A percentile compares a stretch with the other conserved stretches of the same genome.
phyloP scores from a whole-genome alignment of 2,329 filamentous ascomycete genomes.

The Talaromyces islandicus region DNA sequence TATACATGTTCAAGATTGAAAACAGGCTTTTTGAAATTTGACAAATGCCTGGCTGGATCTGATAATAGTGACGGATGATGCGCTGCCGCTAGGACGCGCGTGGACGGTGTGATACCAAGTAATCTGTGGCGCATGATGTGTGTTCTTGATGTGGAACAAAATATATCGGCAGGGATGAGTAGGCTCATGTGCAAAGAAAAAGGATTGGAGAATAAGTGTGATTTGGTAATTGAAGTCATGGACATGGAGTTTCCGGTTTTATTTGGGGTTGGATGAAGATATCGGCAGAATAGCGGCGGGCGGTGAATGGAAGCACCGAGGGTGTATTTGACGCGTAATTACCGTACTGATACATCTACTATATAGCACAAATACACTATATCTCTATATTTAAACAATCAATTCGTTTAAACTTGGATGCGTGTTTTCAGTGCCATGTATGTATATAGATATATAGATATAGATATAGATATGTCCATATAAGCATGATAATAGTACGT shows the following conservation, averaged over 20 bases:
- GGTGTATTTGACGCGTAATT: background rate
- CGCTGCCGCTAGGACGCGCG: conserved; percentile 4
- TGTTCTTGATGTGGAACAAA: background rate
- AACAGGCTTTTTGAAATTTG: conserved; percentile 6
- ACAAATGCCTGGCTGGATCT: background rate
- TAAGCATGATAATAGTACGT: background rate
- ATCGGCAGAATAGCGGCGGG: background rate
- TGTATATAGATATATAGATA: no score
- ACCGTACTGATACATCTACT: background rate
- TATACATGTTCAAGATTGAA: conserved; percentile 11
- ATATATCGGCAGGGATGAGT: background rate
- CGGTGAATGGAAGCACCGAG: no score
- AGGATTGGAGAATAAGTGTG: background rate
- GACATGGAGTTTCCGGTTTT: background rate
- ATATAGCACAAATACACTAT: background rate
- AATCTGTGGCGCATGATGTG: background rate
- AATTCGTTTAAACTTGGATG: background rate
- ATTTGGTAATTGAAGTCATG: background rate
- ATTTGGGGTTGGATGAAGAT: background rate
- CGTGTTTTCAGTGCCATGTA: background rate
- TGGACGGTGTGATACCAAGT: background rate
- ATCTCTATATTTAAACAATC: background rate
- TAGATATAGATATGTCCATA: no score
- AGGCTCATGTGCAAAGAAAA: background rate
- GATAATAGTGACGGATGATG: background rate